Evolutionary conservation across 306 rosid species (phyloP).

Genomic region (Fragaria ananassa): DNA sequence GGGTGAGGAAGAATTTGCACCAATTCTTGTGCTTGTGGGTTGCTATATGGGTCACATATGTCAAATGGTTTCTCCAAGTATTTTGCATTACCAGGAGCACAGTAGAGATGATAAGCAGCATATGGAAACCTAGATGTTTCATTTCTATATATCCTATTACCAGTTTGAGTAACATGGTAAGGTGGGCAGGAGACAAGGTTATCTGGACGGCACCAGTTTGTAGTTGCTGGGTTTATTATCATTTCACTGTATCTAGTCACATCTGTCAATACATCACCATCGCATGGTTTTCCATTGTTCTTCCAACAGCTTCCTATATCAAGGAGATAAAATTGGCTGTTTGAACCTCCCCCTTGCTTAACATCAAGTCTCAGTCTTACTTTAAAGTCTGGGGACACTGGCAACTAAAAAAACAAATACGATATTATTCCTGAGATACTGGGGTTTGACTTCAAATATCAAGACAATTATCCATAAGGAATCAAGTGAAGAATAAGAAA

Average conservation of each 20-base stretch:
- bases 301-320: slow-evolving; percentile 62
- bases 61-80: slow-evolving; percentile 44
- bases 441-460: neutral
- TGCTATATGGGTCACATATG: slow-evolving; percentile 59
- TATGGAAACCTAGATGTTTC: slow-evolving; percentile 53
- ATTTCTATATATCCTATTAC: slow-evolving; percentile 42
- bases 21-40: slow-evolving; percentile 55
- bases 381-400: slow-evolving; percentile 50
- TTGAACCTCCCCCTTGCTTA: slow-evolving; percentile 43
- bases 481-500: neutral
- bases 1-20: slow-evolving; percentile 61
- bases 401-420: slow-evolving; percentile 28
- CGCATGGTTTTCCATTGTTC: slow-evolving; percentile 49
- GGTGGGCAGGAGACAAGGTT: slow-evolving; percentile 52
- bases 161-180: slow-evolving; percentile 36
- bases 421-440: neutral
- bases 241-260: slow-evolving; percentile 56
- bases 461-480: neutral
- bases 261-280: slow-evolving; percentile 43
- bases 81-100: slow-evolving; percentile 47
- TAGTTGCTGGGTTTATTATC: slow-evolving; percentile 50
- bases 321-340: slow-evolving; percentile 46
- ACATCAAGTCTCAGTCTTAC: slow-evolving; percentile 43
- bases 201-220: slow-evolving; percentile 35
- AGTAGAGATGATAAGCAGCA: slow-evolving; percentile 53